These are phyloP conservation scores for Brettanomyces bruxellensis DNA, from an alignment of 805 yeast genomes.

Conservation along the genomic window DNA sequence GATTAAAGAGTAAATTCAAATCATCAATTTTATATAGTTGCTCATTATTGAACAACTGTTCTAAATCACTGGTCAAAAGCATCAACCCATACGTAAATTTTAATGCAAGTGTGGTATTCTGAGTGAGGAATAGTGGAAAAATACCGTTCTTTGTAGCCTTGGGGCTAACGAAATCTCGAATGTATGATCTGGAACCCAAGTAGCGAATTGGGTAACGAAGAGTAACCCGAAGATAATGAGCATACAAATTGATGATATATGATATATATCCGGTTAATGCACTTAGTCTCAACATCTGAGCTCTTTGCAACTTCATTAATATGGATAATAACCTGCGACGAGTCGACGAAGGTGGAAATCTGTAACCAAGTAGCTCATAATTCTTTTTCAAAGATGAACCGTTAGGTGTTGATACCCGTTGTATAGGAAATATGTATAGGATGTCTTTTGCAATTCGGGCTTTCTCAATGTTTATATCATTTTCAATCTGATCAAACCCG, in stretches of 20 bases:
- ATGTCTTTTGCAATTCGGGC: slow-evolving; percentile 17
- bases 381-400: slow-evolving; percentile 17
- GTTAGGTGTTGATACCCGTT: slow-evolving; percentile 9
- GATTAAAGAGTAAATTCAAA: slow-evolving; percentile 24
- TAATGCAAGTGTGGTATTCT: slow-evolving; percentile 25
- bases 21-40: slow-evolving; percentile 22
- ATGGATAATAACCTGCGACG: slow-evolving; percentile 5
- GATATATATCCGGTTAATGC: slow-evolving; percentile 42
- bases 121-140: slow-evolving; percentile 44
- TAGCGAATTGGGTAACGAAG: slow-evolving; percentile 41
- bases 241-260: slow-evolving; percentile 30
- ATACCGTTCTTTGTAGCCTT: slow-evolving; percentile 23
- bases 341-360: slow-evolving; percentile 16
- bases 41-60: slow-evolving; percentile 30
- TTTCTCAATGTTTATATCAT: slow-evolving; percentile 14
- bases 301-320: slow-evolving; percentile 16
- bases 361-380: slow-evolving; percentile 24
- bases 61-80: slow-evolving; percentile 37
- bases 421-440: slow-evolving; percentile 24
- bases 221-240: slow-evolving; percentile 34
- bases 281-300: slow-evolving; percentile 31
- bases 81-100: slow-evolving; percentile 43
- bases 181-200: slow-evolving; percentile 39
- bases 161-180: slow-evolving; percentile 38
- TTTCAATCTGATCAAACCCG: slow-evolving; percentile 7